Percentiles rank a stretch among this genome's conserved stretches.
Evolutionary conservation across 805 yeast genomes (phyloP).

Genomic region (Candida sanyiensis): DNA sequence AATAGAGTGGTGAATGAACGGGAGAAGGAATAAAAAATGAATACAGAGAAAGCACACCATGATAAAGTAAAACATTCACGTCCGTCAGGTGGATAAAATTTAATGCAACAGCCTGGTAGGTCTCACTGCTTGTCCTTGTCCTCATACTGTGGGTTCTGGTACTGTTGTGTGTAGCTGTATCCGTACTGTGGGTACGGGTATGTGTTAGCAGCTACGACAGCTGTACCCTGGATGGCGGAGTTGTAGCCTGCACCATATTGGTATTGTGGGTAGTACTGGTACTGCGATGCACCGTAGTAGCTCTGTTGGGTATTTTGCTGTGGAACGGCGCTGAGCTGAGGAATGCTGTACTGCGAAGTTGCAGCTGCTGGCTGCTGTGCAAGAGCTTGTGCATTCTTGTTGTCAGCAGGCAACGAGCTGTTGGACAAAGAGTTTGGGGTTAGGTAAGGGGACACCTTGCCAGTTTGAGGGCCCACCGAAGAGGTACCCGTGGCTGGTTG

Average conservation of each 20-base stretch:
- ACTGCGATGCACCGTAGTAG: slow-evolving; percentile 8
- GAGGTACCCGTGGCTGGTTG: slow-evolving; percentile 1
- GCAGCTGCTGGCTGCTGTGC: slow-evolving; percentile 7
- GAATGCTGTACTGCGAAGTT: slow-evolving; percentile 5
- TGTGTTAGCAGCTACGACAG: slow-evolving; percentile 10
- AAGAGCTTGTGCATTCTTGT: slow-evolving; percentile 10
- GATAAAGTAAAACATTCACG: no score
- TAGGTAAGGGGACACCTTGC: slow-evolving; percentile 20
- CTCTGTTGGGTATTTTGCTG: slow-evolving; percentile 8
- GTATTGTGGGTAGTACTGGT: slow-evolving; percentile 15
- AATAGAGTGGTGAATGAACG: no score
- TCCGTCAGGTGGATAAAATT: no score
- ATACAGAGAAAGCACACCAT: no score
- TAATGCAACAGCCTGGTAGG: no score
- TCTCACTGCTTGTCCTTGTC: slow-evolving; percentile 22
- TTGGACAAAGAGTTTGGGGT: slow-evolving; percentile 22
- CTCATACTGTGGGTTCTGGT: slow-evolving; percentile 21
- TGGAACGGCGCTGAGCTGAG: slow-evolving; percentile 4
- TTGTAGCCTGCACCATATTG: slow-evolving; percentile 7
- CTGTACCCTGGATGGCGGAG: slow-evolving; percentile 1
- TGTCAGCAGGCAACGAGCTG: slow-evolving; percentile 12
- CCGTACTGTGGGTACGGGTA: slow-evolving; percentile 22
- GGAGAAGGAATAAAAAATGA: no score
- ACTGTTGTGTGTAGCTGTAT: slow-evolving; percentile 24
- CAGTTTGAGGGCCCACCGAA: slow-evolving; percentile 1